Evolutionary conservation across 768 basidiomycete species (phyloP).

Genomic region (Dioszegia crocea): DNA sequence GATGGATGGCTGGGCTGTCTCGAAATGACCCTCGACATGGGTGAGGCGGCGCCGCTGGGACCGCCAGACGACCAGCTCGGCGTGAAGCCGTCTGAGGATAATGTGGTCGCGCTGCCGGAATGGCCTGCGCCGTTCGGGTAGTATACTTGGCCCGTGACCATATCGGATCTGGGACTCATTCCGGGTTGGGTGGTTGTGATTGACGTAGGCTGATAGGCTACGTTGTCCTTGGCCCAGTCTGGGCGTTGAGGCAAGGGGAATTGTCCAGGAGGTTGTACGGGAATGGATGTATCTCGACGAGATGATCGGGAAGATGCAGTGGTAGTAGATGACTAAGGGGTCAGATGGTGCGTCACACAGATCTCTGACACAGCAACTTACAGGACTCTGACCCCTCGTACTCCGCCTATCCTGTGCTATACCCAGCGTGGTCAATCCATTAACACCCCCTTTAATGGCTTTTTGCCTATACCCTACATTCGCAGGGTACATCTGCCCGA

Average conservation of each 20-base stretch:
- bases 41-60: not conserved
- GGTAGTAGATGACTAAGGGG: conserved; percentile 24
- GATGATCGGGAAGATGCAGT: conserved; percentile 40
- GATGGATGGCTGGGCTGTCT: not conserved
- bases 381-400: conserved; percentile 38
- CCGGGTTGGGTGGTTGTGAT: too few relatives aligned
- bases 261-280: conserved; percentile 23
- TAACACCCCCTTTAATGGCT: conserved; percentile 31
- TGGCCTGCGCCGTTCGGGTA: too few relatives aligned
- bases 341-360: not conserved
- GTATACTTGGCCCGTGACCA: too few relatives aligned
- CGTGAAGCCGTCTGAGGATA: too few relatives aligned
- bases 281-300: conserved; percentile 24
- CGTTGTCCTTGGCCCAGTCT: conserved; percentile 29
- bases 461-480: conserved; percentile 29
- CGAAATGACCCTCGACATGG: not conserved
- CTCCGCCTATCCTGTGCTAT: conserved; percentile 16
- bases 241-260: conserved; percentile 39
- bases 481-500: conserved; percentile 38
- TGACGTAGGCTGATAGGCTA: too few relatives aligned
- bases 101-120: too few relatives aligned
- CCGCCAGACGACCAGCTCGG: not conserved
- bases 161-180: conserved; percentile 1
- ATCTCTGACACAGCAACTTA: conserved; percentile 11
- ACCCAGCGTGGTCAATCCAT: conserved; percentile 29